Base-by-base conservation (phyloP, 139 green algal genomes). In the Marvania coccoides region DNA sequence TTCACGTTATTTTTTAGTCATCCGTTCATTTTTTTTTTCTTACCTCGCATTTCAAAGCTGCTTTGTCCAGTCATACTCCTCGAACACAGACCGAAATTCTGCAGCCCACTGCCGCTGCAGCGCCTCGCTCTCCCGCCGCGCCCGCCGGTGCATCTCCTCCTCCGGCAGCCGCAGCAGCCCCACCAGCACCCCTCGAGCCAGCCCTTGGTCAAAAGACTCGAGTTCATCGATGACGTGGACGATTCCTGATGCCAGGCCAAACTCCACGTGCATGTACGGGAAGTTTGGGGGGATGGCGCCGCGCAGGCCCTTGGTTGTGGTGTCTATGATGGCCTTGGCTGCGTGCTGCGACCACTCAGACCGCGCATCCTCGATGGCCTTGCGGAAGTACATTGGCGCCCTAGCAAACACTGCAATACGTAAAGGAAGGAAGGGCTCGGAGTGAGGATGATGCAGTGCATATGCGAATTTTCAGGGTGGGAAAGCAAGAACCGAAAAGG, bases 171-270 rank as follows among this genome's bases (percentile, higher is more conserved):
- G 60, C 69, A 98, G 69, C 73, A 98, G 79, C 3, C 92, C 71
- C 7, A 89, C 75, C 58, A 97, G 37, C 7, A 94, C 79, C 62
- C 84, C 79, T 6, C 89, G 77, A 0, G 85, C 89, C 47, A 97
- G 82, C 3, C 79, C 29, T 12, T 15, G 14, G 64, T 94, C 86
- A 64, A 94, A 98, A 23, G 81, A 79, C 6, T 55, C 35, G 63
- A 96, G 91, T 61, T 98, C 83, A 61, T 99, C 93, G 31, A 99
- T 94, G 6, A 97, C 86, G 67, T 99, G 93, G 47, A 94, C 81
- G 69, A 90, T 95, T 40, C 93, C 89, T 5, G 42, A 36, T 0
- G 67, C 29, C 19, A 87, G 72, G 14, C 85, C 86, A 61, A 92
- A 93, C 73, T 96, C 83, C 1, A 96, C 87, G 40, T 94, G 85